Evolutionary conservation across 768 basidiomycete genomes (phyloP), one percentile per base, ranked within the genome.

Genomic region (Rhodotorula paludigena): DNA sequence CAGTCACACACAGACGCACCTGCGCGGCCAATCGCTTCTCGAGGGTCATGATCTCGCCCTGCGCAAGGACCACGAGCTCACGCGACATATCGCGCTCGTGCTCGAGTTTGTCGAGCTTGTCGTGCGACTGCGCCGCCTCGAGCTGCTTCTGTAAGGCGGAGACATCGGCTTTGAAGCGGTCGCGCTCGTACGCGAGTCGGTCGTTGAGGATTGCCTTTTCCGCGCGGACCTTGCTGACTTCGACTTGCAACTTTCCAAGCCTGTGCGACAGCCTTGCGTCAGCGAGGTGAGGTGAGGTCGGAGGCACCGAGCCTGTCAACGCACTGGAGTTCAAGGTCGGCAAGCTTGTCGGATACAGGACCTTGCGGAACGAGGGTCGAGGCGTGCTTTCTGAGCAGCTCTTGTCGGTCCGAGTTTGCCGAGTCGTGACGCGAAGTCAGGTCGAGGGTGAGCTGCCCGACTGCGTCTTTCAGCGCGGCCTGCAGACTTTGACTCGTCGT

Each of bases 1-100:
- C 3, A 7, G 35, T 32, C n/a, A n/a, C n/a, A 10, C 2, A 12
- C 8, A 15, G 47, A 44, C 45, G 28, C 12, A 64, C 67, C 53
- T 63, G 67, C 5, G n/a, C 18, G 0, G 57, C 21, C 8, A 68
- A 23, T n/a, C 62, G 28, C 67, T 68, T 68, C 45, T 68, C 67
- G 20, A 60, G 23, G 8, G 60, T 25, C 18, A 16, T 36, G 16
- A 48, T 23, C 53, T 41, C 53, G 10, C 18, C 52, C 36, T 49
- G 39, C 8, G 58, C 44, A 7, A 21, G 25, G 14, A 48, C 58
- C 25, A 60, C 38, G 45, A 23, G 32, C 49, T 33, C 49, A 0
- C 49, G 30, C 32, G 20, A 9, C 33, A 35, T 39, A 28, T 35
- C 3, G 5, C 14, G 15, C 56, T 57, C 28, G 4, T 14, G n/a